Evolutionary conservation across 2,329 filamentous ascomycete genomes (phyloP), one percentile per base, ranked within the genome.

Genomic region (Shiraia bambusicola): DNA sequence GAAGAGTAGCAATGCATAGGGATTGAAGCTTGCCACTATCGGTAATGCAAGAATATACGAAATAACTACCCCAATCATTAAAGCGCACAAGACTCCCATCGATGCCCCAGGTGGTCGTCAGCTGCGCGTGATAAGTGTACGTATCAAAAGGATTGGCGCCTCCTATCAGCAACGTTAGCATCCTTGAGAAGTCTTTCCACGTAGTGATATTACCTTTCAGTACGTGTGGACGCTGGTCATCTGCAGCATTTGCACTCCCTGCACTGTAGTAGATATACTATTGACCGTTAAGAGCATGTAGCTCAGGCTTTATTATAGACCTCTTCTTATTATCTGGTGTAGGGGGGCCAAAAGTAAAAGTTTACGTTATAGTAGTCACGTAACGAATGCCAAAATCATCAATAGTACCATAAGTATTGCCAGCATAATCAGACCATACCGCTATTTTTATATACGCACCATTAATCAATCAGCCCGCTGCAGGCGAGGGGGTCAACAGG

Each of bases 261-360:
- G 77, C 75, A 0, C 77, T 77, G 56, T 81, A 82, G 63, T 81
- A 82, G 28, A 82, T 72, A 42, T 78, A 81, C 78, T 78, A 76
- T 25, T 55, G 52, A 30, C 57, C 52, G 26, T 73, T 69, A 6
- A 80, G 55, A 41, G 74, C 74, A 52, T 80, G 78, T 0, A 80
- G 64, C 50, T 81, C 78, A 0, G 78, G 79, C 54, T 55, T 24
- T 13, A 3, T 11, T 39, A n/a, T n/a, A n/a, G n/a, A n/a, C n/a
- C n/a, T n/a, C n/a, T n/a, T n/a, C n/a, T n/a, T n/a, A n/a, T n/a
- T n/a, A n/a, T n/a, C n/a, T n/a, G n/a, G n/a, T n/a, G n/a, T n/a
- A n/a, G n/a, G n/a, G n/a, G n/a, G n/a, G n/a, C n/a, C n/a, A n/a
- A n/a, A n/a, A n/a, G n/a, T n/a, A n/a, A n/a, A n/a, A n/a, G n/a